Percentiles rank a stretch among this genome's conserved stretches.
These are phyloP conservation scores for Metschnikowia cerradonensis DNA, from an alignment of 805 yeast species.

Conservation along the genomic window DNA sequence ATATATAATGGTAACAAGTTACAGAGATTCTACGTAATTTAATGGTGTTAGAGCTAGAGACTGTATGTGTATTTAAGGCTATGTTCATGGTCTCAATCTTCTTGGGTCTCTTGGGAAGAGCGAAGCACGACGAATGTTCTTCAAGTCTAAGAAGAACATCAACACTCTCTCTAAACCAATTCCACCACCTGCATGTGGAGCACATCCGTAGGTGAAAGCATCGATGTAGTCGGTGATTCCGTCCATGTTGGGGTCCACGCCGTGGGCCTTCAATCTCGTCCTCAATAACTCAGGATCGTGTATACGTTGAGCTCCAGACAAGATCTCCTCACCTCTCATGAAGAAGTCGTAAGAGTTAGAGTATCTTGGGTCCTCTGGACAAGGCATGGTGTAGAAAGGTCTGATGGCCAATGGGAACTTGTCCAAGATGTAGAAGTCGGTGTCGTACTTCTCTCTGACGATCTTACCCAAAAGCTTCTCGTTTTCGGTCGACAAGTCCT, in stretches of 20 bases:
- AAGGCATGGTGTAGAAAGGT: slow-evolving; percentile 99
- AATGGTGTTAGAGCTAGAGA: too few relatives aligned
- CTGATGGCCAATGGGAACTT: slow-evolving; percentile 95
- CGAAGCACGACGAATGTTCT: slow-evolving; percentile 97
- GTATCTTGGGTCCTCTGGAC: slow-evolving; percentile 83
- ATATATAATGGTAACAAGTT: not conserved
- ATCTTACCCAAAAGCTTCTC: slow-evolving; percentile 90
- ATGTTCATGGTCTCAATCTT: slow-evolving; percentile 73
- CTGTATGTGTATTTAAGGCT: not conserved
- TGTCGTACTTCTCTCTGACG: slow-evolving; percentile 89
- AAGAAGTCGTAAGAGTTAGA: slow-evolving; percentile 98
- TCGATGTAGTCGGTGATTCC: slow-evolving; percentile 90
- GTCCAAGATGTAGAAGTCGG: slow-evolving; percentile 97
- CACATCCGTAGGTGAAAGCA: slow-evolving; percentile 91
- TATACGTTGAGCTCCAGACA: slow-evolving; percentile 99
- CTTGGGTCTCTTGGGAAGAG: slow-evolving; percentile 98
- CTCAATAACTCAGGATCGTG: slow-evolving; percentile 84
- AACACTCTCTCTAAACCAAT: slow-evolving; percentile 98
- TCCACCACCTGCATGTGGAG: slow-evolving; percentile 99
- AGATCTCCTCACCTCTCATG: slow-evolving; percentile 99
- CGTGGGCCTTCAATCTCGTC: slow-evolving; percentile 81
- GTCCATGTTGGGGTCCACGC: slow-evolving; percentile 70
- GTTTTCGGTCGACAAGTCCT: slow-evolving; percentile 89
- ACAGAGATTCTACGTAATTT: not conserved
- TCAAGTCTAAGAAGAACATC: slow-evolving; percentile 95